phyloP scores from a whole-genome alignment of 2,329 filamentous ascomycete species.

The Parasarocladium wereldwijsianum region DNA sequence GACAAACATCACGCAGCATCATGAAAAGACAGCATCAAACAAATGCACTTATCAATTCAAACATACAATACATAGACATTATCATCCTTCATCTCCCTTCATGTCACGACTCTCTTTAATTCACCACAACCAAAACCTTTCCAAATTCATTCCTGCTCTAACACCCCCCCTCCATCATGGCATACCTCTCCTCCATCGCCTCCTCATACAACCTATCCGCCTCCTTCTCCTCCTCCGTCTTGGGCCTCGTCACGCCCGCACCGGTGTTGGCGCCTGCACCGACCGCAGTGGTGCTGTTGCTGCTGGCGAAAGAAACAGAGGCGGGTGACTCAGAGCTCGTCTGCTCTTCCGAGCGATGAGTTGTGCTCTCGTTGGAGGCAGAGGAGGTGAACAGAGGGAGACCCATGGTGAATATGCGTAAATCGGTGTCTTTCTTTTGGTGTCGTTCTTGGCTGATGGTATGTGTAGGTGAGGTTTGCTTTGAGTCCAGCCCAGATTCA shows the following conservation, averaged over 20 bases:
- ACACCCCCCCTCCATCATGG: constrained; percentile 36
- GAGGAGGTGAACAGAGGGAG: constrained; percentile 10
- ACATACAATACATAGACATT: too few relatives aligned
- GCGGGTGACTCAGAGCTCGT: constrained; percentile 5
- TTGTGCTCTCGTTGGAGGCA: constrained; percentile 2
- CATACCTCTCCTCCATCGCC: constrained; percentile 40
- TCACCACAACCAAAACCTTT: too few relatives aligned
- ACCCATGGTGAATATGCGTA: constrained; percentile 13
- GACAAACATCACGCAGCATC: too few relatives aligned
- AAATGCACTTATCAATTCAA: too few relatives aligned
- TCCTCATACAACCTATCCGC: constrained; percentile 36
- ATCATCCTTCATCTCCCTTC: too few relatives aligned
- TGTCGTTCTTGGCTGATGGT: too few relatives aligned
- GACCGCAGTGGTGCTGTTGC: constrained; percentile 11
- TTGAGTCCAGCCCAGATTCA: too few relatives aligned
- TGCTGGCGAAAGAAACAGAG: constrained; percentile 4
- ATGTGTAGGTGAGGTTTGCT: too few relatives aligned
- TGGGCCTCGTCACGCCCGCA: constrained; percentile 28
- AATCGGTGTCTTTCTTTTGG: too few relatives aligned
- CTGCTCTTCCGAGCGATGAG: too few relatives aligned
- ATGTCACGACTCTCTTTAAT: too few relatives aligned
- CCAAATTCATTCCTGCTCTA: constrained; percentile 10
- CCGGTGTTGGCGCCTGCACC: constrained; percentile 34
- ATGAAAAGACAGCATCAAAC: too few relatives aligned
- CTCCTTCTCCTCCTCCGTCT: constrained; percentile 33